A percentile compares a stretch with the other conserved stretches of the same genome.
Conservation (phyloP, 768 basidiomycete species). For the Rhizopogon vinicolor region DNA sequence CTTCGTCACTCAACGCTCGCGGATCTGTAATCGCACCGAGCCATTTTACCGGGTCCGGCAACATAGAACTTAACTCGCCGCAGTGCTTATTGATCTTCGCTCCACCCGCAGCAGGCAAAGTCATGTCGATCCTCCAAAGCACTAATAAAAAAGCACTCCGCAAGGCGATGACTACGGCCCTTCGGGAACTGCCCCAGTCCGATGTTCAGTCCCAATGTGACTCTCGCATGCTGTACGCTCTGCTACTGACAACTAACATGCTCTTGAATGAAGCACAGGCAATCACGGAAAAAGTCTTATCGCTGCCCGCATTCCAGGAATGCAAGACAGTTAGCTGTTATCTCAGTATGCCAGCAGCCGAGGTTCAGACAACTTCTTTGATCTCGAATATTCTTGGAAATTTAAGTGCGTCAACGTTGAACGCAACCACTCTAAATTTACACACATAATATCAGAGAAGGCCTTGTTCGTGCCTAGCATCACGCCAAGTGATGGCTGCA, state of each 20-base stretch:
- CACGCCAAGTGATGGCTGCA: conserved; percentile 35
- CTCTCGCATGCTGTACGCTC: neutral
- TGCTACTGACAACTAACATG: conserved; percentile 3
- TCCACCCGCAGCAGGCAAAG: neutral
- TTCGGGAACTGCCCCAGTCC: conserved; percentile 39
- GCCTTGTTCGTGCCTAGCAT: conserved; percentile 69
- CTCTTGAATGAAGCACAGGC: conserved; percentile 16
- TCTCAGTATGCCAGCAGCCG: conserved; percentile 73
- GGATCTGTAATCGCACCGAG: conserved; percentile 7
- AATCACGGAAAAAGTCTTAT: conserved; percentile 44
- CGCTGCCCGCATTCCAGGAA: conserved; percentile 45
- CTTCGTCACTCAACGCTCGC: neutral
- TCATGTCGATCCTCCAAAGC: conserved; percentile 25
- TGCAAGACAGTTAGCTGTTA: conserved; percentile 64
- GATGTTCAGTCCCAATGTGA: conserved; percentile 61
- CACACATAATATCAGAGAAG: conserved; percentile 41
- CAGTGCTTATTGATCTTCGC: neutral
- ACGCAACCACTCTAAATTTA: neutral
- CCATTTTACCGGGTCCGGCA: conserved; percentile 7
- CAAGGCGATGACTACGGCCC: conserved; percentile 39
- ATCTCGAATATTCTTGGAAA: conserved; percentile 46
- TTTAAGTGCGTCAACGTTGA: conserved; percentile 36
- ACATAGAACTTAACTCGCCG: neutral
- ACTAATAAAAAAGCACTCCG: conserved; percentile 54
- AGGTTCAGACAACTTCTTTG: conserved; percentile 55